Conservation (phyloP, 129 eudicot species). For the Tagetes erecta region DNA sequence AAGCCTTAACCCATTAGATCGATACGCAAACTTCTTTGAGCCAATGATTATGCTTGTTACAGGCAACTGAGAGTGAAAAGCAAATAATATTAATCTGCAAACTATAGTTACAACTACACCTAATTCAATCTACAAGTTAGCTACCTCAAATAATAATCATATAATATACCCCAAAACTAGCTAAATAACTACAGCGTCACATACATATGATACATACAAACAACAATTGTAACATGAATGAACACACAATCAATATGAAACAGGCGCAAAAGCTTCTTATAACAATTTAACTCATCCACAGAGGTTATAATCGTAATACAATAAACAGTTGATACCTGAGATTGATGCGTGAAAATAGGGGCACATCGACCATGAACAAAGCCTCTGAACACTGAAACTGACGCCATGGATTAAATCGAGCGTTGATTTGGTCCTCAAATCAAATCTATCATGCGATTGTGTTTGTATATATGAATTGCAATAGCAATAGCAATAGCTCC, state of each 20-base stretch:
- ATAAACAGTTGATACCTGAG: slow-evolving; percentile 45
- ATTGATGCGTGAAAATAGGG: slow-evolving; percentile 47
- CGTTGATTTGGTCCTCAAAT: slow-evolving; percentile 1
- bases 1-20: slow-evolving; percentile 43
- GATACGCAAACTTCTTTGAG: slow-evolving; percentile 45
- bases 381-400: slow-evolving; percentile 58
- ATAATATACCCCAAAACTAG: too few relatives aligned
- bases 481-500: background rate
- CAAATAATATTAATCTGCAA: slow-evolving; percentile 7
- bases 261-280: background rate
- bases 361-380: slow-evolving; percentile 52
- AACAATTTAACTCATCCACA: background rate
- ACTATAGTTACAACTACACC: background rate
- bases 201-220: background rate
- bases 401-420: slow-evolving; percentile 45
- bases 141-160: too few relatives aligned
- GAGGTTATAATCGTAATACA: background rate
- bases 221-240: background rate
- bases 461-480: background rate
- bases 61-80: slow-evolving; percentile 54
- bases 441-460: background rate
- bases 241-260: slow-evolving; percentile 4
- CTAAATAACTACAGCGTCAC: background rate
- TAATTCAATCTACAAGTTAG: background rate
- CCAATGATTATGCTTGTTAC: slow-evolving; percentile 33